Base-by-base conservation (phyloP, 2,329 filamentous ascomycete genomes). In the Pseudodiploospora longispora region DNA sequence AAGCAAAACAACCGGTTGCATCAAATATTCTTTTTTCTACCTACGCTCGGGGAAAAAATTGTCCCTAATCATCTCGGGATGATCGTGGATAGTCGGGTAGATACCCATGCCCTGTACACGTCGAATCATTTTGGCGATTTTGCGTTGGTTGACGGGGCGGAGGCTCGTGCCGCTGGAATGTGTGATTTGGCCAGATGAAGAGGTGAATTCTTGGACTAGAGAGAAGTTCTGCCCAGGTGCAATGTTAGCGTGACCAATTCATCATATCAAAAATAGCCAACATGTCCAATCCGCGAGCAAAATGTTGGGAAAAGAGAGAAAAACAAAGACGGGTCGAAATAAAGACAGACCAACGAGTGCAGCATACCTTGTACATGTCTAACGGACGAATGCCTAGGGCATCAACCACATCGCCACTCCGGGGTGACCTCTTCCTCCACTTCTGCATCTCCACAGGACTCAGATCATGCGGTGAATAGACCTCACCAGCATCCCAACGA, bases 381-480 rank as follows among this genome's bases (percentile, higher is more conserved):
- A 93, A 55, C 10, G 93, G 91, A 54, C 88, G 84, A 47, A 96
- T 71, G 27, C 82, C 84, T 59, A 96, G 63, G 34, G 83, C 69
- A 63, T 96, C 89, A 52, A 96, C 80, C 6, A 85, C 78, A 63
- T 98, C 91, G 43, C 61, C 71, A 35, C 72, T 68, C 44, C 78
- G 78, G 48, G 76, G 76, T 44, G 69, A 64, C 52, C 67, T 67
- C 60, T 68, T 72, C 63, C 76, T 81, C 84, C 85, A 95, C 72
- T 95, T 95, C 59, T 68, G 68, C 80, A 86, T 83, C 75, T 96
- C 90, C 32, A 71, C 68, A 27, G 81, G 74, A 44, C 80, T 84
- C 60, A 98, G 65, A 66, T 98, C 93, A 60, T 90, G 86, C 31
- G 93, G 93, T 47, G 89, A 78, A 67, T 97, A 97, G 42, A 96